phyloP scores from a whole-genome alignment of 306 rosid species.

The Bauhinia variegata region DNA sequence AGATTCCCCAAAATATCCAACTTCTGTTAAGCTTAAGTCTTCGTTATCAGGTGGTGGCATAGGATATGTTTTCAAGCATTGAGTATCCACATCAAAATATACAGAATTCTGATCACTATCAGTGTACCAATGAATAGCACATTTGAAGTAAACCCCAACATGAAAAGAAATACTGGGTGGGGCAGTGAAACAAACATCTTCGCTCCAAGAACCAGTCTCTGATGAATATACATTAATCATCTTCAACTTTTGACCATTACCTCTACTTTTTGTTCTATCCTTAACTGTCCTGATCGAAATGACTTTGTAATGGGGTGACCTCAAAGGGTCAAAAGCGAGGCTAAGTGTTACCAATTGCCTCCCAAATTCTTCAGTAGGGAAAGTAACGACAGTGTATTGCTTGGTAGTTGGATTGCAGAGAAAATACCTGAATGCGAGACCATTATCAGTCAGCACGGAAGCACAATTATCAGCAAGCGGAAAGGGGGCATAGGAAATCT shows the following conservation, averaged over 20 bases:
- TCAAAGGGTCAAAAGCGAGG: conserved; percentile 23
- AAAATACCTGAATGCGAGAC: background rate
- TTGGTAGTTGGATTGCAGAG: conserved; percentile 31
- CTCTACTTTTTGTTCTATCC: background rate
- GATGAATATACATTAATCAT: conserved; percentile 2
- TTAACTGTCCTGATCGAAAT: background rate
- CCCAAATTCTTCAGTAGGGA: background rate
- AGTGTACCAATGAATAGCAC: conserved; percentile 21
- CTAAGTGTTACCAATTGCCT: background rate
- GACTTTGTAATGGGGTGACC: conserved; percentile 5
- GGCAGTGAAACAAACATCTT: background rate
- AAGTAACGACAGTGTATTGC: background rate
- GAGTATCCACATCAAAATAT: conserved; percentile 14
- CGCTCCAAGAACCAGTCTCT: conserved; percentile 2
- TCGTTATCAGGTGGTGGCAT: background rate
- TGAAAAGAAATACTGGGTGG: background rate
- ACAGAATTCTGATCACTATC: background rate
- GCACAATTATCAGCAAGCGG: background rate
- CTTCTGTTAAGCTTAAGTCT: no score
- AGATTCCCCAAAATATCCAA: conserved; percentile 26
- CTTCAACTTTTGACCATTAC: background rate
- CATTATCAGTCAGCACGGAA: background rate
- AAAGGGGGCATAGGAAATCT: background rate
- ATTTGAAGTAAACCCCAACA: conserved; percentile 22
- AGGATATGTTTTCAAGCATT: background rate